Conservation (phyloP, 1,139 yeast genomes). For the Nakaseomyces uthaithaninus region DNA sequence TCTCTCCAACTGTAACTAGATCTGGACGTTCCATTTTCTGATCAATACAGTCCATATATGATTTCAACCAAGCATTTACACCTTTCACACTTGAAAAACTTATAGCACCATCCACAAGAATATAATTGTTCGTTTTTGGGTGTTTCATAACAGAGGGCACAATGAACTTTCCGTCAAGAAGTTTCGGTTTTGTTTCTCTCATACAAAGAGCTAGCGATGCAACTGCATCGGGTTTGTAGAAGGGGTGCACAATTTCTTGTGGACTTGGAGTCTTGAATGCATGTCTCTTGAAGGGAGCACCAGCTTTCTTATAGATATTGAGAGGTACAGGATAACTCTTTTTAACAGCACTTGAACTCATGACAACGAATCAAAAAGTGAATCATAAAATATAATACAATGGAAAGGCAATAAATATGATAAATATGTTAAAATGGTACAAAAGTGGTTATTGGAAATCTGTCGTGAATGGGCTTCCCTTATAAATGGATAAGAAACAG, state of each 20-base stretch:
- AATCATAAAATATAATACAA: too few species aligned
- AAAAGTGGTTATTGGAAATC: too few species aligned
- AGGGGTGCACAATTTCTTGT: conserved; percentile 21
- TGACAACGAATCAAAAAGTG: too few species aligned
- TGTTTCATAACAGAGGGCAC: conserved; percentile 17
- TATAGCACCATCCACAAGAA: conserved; percentile 14
- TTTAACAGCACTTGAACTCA: neutral
- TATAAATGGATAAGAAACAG: too few species aligned
- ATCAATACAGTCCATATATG: neutral
- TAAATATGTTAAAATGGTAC: too few species aligned
- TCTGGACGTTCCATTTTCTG: neutral
- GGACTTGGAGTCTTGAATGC: conserved; percentile 13
- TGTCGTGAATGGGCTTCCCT: too few species aligned
- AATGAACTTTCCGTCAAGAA: conserved; percentile 16
- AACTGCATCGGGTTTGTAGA: conserved; percentile 18
- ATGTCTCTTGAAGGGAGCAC: conserved; percentile 4
- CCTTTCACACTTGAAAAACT: conserved; percentile 16
- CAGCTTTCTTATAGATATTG: conserved; percentile 4
- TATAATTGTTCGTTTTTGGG: conserved; percentile 8
- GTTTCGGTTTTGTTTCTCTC: conserved; percentile 14
- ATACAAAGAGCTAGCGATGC: conserved; percentile 21
- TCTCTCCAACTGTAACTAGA: neutral
- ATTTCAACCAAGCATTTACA: conserved; percentile 15
- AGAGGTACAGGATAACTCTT: neutral
- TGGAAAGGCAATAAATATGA: too few species aligned